Base-by-base conservation (phyloP, 305 asterid species). In the Fraxinus latifolia region DNA sequence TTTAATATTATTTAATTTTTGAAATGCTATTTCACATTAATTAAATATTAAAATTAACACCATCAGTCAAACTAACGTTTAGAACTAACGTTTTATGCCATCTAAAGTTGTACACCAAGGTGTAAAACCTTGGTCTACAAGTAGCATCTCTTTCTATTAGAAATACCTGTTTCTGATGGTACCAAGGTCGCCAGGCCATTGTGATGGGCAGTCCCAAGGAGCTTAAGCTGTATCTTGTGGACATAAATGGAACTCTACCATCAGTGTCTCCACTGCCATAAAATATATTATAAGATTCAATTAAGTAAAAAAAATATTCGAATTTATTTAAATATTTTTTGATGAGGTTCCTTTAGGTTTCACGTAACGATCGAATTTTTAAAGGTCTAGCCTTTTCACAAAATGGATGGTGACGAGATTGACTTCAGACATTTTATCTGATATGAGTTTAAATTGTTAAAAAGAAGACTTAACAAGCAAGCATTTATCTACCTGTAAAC, bases 171-270 rank as follows among this genome's bases (percentile, higher is more conserved):
- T 91, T 92, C 82, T 90, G 82, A 78, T 94, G 94, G 91, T 92
- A 95, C 99, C 99, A 95, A 21, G 98, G 98, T 72, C 97, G 90
- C 99, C 99, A 95, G 71, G 94, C 87, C 74, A 60, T 81, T 83
- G 87, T 90, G 78, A 95, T 92, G 19, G 90, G 88, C 68, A 95
- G 91, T 34, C 90, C 94, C 80, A 95, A 84, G 5, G 91, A 80
- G 83, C 93, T 90, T 75, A 95, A 85, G 82, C 99, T 91, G 76
- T 95, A 95, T 83, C 98, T 90, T 23, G 99, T 95, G 5, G 98
- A 94, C 85, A 95, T 77, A 14, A 95, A 94, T 0, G 99, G 97
- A 72, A 95, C 95, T 85, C 99, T 88, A 39, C 99, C 99, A 79
- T 95, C 98, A 0, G 96, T 95, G 77, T 95, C 98, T 70, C 99